Percentiles rank a stretch among this genome's conserved stretches.
phyloP scores from a whole-genome alignment of 495 filamentous ascomycete species.

The Hypoxylon perforatum region DNA sequence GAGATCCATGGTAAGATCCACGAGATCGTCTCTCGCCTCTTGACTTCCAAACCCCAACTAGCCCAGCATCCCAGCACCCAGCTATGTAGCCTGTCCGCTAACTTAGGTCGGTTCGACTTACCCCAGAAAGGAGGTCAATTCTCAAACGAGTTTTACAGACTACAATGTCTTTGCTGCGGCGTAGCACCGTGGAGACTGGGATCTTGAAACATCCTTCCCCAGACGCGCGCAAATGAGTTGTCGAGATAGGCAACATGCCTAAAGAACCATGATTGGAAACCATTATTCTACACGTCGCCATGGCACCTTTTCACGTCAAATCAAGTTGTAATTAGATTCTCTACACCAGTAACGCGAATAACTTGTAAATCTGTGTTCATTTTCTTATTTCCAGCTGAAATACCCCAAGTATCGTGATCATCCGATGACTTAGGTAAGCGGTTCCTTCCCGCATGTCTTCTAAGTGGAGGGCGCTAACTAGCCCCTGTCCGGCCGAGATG shows the following conservation, averaged over 20 bases:
- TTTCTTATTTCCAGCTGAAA: background rate
- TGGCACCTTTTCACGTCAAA: background rate
- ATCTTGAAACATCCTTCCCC: constrained; percentile 28
- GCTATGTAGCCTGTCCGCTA: no score
- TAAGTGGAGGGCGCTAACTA: constrained; percentile 9
- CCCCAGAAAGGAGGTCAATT: constrained; percentile 9
- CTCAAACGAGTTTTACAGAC: background rate
- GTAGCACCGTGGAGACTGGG: constrained; percentile 19
- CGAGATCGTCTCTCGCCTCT: no score
- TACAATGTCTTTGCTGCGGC: background rate
- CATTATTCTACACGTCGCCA: background rate
- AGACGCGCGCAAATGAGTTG: background rate
- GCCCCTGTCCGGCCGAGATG: constrained; percentile 15
- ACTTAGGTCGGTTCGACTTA: constrained; percentile 13
- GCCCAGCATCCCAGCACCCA: no score
- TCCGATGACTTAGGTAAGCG: background rate
- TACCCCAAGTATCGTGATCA: background rate
- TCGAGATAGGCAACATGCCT: background rate
- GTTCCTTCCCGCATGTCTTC: background rate
- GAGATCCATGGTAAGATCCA: no score
- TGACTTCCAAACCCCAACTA: background rate
- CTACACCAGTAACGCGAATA: background rate
- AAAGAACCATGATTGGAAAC: background rate
- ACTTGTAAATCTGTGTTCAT: background rate
- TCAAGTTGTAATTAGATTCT: background rate